Evolutionary conservation across 2,329 filamentous ascomycete genomes (phyloP), one percentile per base, ranked within the genome.

Genomic region (Clarireedia monteithiana): DNA sequence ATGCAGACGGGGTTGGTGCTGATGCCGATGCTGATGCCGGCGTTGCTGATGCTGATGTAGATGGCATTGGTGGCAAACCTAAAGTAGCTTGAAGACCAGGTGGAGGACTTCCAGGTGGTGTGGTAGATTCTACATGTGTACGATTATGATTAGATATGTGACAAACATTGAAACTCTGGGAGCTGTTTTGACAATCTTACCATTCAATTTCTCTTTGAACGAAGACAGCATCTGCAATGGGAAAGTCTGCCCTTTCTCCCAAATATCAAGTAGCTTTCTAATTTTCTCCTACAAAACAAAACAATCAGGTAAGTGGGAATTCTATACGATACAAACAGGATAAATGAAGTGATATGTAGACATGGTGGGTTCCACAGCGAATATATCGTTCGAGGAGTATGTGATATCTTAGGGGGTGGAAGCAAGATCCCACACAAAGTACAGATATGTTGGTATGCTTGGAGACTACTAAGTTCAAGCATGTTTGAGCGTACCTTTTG

Each of bases 181-280:
- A 53, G 55, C 50, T 36, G 48, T 60, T 62, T 61, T 60, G 59
- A 63, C 63, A 77, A 59, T 71, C 86, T 78, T 89, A 91, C 86
- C 63, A 76, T 71, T 85, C 66, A 95, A 72, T 72, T 89, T 91
- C 69, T 89, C 80, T 74, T 90, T 92, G 79, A 95, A 95, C 39
- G 82, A 83, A 60, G 79, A 78, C 65, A 99, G 82, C 83, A 96
- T 86, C 53, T 84, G 73, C 44, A 79, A 71, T 26, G 94, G 91
- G 72, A 99, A 97, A 23, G 91, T 97, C 69, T 88, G 86, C 62
- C 89, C 90, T 68, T 94, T 94, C 71, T 96, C 91, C 94, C 94
- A 99, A 64, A 99, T 99, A 70, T 96, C 91, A 74, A 97, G 78
- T 65, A 99, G 82, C 72, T 97, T 97, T 70, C 80, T 85, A 73